These are phyloP conservation scores for Pneumocystis carinii DNA, from an alignment of 1,139 yeast species.

Conservation along the genomic window DNA sequence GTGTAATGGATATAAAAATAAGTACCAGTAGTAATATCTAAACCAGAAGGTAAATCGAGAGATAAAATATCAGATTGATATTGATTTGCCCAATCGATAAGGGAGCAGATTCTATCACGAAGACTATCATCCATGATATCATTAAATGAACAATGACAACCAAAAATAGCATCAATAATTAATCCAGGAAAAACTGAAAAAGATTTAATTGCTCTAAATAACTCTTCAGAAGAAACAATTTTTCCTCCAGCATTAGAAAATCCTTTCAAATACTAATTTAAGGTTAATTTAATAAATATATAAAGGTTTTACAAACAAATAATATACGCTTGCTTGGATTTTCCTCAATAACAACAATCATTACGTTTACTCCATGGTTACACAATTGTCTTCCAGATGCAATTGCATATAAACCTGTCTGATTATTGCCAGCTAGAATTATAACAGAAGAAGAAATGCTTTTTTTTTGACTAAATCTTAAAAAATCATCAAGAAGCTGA, in stretches of 20 bases:
- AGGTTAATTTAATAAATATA: not conserved
- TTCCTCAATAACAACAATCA: constrained; percentile 1
- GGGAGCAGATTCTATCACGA: constrained; percentile 25
- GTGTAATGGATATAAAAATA: not conserved
- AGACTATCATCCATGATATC: constrained; percentile 37
- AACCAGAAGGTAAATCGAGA: constrained; percentile 65
- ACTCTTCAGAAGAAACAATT: not conserved
- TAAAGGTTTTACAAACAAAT: not conserved
- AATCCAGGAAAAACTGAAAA: constrained; percentile 68
- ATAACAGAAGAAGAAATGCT: not conserved
- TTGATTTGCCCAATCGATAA: constrained; percentile 56
- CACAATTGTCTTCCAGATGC: constrained; percentile 3
- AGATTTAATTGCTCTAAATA: constrained; percentile 32
- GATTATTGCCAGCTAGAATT: constrained; percentile 1
- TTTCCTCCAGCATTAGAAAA: constrained; percentile 2
- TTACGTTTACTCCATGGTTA: constrained; percentile 1
- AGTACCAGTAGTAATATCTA: constrained; percentile 66
- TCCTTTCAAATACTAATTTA: not conserved
- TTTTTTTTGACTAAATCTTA: not conserved
- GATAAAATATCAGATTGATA: constrained; percentile 44
- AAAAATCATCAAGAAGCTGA: not conserved
- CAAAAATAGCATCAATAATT: constrained; percentile 68
- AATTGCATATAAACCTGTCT: not conserved
- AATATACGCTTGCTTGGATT: not conserved
- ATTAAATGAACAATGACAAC: constrained; percentile 44